phyloP scores from a whole-genome alignment of 176 grass and related monocot genomes.

The Rhipidocladum racemiflorum region DNA sequence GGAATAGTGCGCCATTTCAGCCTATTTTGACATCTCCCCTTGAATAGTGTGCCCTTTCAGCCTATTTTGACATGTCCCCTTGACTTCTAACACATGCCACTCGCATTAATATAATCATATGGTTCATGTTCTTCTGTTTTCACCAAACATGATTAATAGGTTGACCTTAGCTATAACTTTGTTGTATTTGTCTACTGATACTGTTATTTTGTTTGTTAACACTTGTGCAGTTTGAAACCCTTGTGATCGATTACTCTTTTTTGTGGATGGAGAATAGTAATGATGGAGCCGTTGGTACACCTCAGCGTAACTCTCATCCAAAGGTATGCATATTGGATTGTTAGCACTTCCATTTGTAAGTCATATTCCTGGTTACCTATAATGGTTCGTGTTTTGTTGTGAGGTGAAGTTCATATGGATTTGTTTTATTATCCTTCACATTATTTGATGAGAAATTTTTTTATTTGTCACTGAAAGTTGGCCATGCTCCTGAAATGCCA shows the following conservation, averaged over 20 bases:
- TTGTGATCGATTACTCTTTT: not conserved
- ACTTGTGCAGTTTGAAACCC: not conserved
- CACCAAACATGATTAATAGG: not conserved
- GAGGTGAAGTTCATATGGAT: not conserved
- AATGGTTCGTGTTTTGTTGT: not conserved
- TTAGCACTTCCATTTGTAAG: not conserved
- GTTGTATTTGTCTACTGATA: not conserved
- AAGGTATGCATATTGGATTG: constrained; percentile 32
- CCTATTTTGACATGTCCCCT: not conserved
- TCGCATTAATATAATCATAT: not conserved
- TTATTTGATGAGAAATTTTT: no score
- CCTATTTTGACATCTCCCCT: not conserved
- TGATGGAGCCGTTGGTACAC: not conserved
- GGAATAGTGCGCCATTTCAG: no score
- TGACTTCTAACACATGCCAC: not conserved
- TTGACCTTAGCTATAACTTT: not conserved
- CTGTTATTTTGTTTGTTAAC: not conserved
- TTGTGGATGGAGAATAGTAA: constrained; percentile 23
- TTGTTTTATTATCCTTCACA: not conserved
- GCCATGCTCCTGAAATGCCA: no score
- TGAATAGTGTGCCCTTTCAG: no score
- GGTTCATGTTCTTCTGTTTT: not conserved
- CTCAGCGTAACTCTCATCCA: not conserved
- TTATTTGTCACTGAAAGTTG: no score
- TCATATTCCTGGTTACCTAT: not conserved